phyloP scores from a whole-genome alignment of 208 protist species.

The Leishmania gerbilli region DNA sequence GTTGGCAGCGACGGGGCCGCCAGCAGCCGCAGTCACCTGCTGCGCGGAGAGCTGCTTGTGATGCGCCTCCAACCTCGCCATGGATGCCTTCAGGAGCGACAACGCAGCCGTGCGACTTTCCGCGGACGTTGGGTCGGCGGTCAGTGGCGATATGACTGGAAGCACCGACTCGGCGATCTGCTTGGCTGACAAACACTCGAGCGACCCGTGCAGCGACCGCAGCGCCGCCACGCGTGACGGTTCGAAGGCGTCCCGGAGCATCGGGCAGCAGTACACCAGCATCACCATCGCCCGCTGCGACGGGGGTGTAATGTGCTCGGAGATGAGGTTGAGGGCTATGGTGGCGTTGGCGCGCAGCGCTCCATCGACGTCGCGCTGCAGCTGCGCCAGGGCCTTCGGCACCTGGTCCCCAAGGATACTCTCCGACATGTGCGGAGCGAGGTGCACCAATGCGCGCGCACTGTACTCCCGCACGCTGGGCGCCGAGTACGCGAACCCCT shows the following conservation, averaged over 20 bases:
- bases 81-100: slow-evolving; percentile 33
- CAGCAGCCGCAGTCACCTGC: not conserved
- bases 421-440: slow-evolving; percentile 58
- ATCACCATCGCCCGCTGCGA: slow-evolving; percentile 52
- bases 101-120: slow-evolving; percentile 57
- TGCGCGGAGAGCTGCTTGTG: slow-evolving; percentile 20
- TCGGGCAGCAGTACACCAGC: slow-evolving; percentile 64
- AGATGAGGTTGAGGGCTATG: slow-evolving; percentile 75
- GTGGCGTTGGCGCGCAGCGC: slow-evolving; percentile 89
- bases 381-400: slow-evolving; percentile 40
- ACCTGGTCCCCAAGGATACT: slow-evolving; percentile 61
- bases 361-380: slow-evolving; percentile 79
- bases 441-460: slow-evolving; percentile 67
- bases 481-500: slow-evolving; percentile 61
- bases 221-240: slow-evolving; percentile 69
- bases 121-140: slow-evolving; percentile 52
- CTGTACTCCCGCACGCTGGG: slow-evolving; percentile 77
- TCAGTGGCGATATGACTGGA: slow-evolving; percentile 57
- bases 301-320: slow-evolving; percentile 42
- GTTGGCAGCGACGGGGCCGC: not conserved
- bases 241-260: slow-evolving; percentile 85
- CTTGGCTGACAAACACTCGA: slow-evolving; percentile 38
- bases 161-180: slow-evolving; percentile 60
- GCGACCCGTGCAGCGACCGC: slow-evolving; percentile 47
- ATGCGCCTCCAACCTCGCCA: slow-evolving; percentile 26